A percentile compares a stretch with the other conserved stretches of the same genome.
Conservation (phyloP, 805 yeast genomes). For the Millerozyma acaciae region DNA sequence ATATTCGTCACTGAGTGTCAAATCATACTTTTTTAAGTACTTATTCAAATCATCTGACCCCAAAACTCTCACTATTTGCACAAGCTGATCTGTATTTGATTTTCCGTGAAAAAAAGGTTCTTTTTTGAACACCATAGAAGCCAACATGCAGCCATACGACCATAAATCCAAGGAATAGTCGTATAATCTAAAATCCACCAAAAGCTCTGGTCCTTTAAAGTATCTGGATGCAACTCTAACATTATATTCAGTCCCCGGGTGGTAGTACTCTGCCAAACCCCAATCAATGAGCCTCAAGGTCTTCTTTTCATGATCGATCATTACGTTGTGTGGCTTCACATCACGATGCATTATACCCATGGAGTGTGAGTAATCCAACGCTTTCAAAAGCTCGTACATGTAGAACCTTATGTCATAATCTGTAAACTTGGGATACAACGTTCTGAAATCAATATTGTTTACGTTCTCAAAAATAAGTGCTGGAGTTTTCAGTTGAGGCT, state of each 20-base stretch:
- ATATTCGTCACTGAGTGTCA: constrained; percentile 70
- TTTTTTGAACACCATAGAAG: constrained; percentile 82
- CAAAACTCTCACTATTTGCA: constrained; percentile 80
- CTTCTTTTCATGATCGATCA: constrained; percentile 79
- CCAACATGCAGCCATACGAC: constrained; percentile 92
- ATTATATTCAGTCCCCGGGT: constrained; percentile 82
- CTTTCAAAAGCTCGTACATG: constrained; percentile 74
- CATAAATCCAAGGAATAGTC: constrained; percentile 90
- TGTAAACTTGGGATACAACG: constrained; percentile 73
- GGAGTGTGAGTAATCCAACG: constrained; percentile 85
- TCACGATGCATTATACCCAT: constrained; percentile 96
- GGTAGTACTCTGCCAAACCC: constrained; percentile 95
- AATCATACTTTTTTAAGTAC: constrained; percentile 68
- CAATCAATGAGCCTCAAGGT: constrained; percentile 83
- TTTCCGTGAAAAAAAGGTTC: constrained; percentile 93
- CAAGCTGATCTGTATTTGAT: constrained; percentile 85
- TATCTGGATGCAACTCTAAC: constrained; percentile 92
- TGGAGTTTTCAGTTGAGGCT: constrained; percentile 76
- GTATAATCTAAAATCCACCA: constrained; percentile 81
- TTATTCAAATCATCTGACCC: constrained; percentile 77
- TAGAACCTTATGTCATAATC: constrained; percentile 76
- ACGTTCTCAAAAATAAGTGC: constrained; percentile 84
- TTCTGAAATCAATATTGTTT: constrained; percentile 77
- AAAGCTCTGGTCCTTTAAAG: constrained; percentile 88
- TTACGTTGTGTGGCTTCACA: constrained; percentile 92